A percentile compares a stretch with the other conserved stretches of the same genome.
These are phyloP conservation scores for Phialophora tarda DNA, from an alignment of 2,329 filamentous ascomycete genomes.

Conservation along the genomic window DNA sequence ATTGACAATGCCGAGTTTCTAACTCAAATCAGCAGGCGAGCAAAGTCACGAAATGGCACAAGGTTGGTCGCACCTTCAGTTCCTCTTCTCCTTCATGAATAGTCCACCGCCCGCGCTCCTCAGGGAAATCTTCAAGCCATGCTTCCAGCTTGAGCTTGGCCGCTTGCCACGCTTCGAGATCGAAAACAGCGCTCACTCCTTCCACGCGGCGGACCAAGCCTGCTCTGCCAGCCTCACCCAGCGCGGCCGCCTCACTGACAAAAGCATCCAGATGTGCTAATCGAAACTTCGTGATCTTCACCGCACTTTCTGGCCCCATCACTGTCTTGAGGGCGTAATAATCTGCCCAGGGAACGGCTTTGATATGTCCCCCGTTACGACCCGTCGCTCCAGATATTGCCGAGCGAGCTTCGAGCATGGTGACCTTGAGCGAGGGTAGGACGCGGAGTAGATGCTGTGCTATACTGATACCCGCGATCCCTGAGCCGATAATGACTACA, in stretches of 20 bases:
- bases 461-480: conserved; percentile 46
- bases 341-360: conserved; percentile 30
- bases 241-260: conserved; percentile 26
- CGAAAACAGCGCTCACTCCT: conserved; percentile 30
- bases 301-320: conserved; percentile 32
- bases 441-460: conserved; percentile 43
- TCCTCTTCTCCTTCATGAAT: conserved; percentile 28
- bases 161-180: conserved; percentile 27
- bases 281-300: conserved; percentile 42
- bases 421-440: conserved; percentile 41
- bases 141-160: conserved; percentile 29
- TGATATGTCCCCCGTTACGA: conserved; percentile 48
- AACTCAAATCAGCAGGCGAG: conserved; percentile 5
- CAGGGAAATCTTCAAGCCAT: conserved; percentile 34
- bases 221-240: conserved; percentile 36
- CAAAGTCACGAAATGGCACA: neutral
- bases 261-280: conserved; percentile 34
- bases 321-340: conserved; percentile 30
- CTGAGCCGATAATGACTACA: conserved; percentile 47
- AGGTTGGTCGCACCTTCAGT: conserved; percentile 34
- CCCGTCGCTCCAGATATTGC: conserved; percentile 48
- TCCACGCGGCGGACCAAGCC: conserved; percentile 32
- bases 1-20: conserved; percentile 36
- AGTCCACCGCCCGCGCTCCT: conserved; percentile 29
- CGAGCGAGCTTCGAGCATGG: conserved; percentile 46